Evolutionary conservation across 2,329 filamentous ascomycete genomes (phyloP), one percentile per base, ranked within the genome.

Genomic region (Phaeosphaeria sp.): DNA sequence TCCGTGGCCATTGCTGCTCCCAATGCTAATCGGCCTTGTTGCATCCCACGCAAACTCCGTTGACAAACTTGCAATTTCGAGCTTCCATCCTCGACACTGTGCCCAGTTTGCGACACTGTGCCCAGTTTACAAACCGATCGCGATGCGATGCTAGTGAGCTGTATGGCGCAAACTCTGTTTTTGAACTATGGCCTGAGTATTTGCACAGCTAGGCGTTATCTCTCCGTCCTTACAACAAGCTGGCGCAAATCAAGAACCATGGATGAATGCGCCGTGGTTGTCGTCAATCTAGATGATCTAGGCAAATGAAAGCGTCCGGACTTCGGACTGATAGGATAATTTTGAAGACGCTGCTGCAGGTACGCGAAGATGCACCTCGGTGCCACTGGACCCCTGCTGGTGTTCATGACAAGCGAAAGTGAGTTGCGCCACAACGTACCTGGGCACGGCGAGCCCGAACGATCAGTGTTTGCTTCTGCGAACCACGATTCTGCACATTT

Each of bases 301-400:
- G 46, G 39, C 50, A 52, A n/a, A 22, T 11, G 23, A 33, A 36
- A 30, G 55, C 47, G 47, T 50, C 44, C 22, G 42, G 30, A 36
- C 30, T 15, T 15, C 13, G 9, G 30, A 36, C 9, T 36, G 30
- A 36, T 15, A 36, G 30, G 30, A 36, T 36, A 36, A 23, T 39
- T 22, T 50, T 54, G 56, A 52, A 58, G 50, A 66, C 64, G 59
- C 65, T 66, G 66, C 59, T 72, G 72, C 72, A 76, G 72, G 72
- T 73, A 74, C 72, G 68, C 67, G 68, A 59, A 63, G 55, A 52
- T n/a, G 39, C 57, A 52, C 51, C 18, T 44, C 65, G 56, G 48
- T 58, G 48, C 53, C 50, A 58, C 65, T 58, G 39, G 25, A 36
- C 51, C 50, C 44, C 71, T 72, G 69, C 71, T 66, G 71, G 68